Percentiles rank a stretch among this genome's conserved stretches.
Conservation (phyloP, 495 filamentous ascomycete species). For the Trichoderma asperelloides region DNA sequence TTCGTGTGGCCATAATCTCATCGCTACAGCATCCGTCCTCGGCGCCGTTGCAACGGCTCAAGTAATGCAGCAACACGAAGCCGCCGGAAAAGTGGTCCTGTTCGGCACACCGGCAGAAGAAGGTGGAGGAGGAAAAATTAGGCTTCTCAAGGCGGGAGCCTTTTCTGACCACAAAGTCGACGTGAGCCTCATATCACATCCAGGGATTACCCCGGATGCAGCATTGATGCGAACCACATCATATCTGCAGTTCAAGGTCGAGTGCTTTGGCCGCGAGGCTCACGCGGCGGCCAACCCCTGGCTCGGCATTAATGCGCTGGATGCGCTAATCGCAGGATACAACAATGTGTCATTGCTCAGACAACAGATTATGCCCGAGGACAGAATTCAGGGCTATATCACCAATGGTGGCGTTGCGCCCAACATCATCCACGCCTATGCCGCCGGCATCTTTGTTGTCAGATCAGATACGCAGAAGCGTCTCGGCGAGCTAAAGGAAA, state of each 20-base stretch:
- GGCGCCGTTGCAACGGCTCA: conserved; percentile 49
- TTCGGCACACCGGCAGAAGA: conserved; percentile 68
- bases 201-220: conserved; percentile 33
- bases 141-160: conserved; percentile 52
- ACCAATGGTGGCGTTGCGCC: conserved; percentile 49
- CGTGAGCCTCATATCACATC: conserved; percentile 55
- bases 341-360: conserved; percentile 52
- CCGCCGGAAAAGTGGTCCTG: conserved; percentile 50
- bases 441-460: conserved; percentile 44
- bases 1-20: conserved; percentile 64
- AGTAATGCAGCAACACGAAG: conserved; percentile 33
- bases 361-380: conserved; percentile 53
- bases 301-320: conserved; percentile 55
- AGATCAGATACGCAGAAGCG: conserved; percentile 39
- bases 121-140: conserved; percentile 59
- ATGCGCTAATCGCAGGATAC: conserved; percentile 53
- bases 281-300: conserved; percentile 57
- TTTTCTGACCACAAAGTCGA: conserved; percentile 51
- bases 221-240: conserved; percentile 41
- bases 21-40: conserved; percentile 52
- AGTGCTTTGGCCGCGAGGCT: conserved; percentile 41
- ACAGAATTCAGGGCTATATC: conserved; percentile 52
- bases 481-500: conserved; percentile 37
- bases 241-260: conserved; percentile 37
- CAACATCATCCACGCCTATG: conserved; percentile 54